Conservation (phyloP, 495 filamentous ascomycete genomes). For the Aspergillus sclerotioniger region DNA sequence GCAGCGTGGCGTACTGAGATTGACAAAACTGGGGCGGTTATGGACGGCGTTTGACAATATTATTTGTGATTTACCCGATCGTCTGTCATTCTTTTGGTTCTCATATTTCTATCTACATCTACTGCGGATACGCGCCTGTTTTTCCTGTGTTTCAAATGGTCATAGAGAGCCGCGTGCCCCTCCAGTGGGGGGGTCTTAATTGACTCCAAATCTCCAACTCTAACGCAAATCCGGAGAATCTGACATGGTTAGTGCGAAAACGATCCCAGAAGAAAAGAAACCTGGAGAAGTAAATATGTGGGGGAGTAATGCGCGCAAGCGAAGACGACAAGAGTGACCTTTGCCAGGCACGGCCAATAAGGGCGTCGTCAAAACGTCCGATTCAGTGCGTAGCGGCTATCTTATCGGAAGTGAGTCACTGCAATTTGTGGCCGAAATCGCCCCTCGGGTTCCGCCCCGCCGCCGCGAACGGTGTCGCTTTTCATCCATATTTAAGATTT, state of each 20-base stretch:
- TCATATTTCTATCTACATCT: constrained; percentile 3
- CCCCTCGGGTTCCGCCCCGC: constrained; percentile 37
- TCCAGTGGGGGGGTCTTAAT: not conserved
- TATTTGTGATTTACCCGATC: constrained; percentile 15
- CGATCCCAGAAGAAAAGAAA: too few relatives aligned
- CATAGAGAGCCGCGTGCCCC: too few relatives aligned
- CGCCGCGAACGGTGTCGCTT: constrained; percentile 23
- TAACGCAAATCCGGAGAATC: too few relatives aligned
- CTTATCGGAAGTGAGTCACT: constrained; percentile 48
- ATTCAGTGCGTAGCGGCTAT: constrained; percentile 24
- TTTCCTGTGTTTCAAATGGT: too few relatives aligned
- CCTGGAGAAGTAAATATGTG: not conserved
- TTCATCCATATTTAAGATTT: constrained; percentile 35
- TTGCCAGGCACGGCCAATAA: constrained; percentile 12
- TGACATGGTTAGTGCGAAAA: too few relatives aligned
- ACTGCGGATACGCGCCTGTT: not conserved
- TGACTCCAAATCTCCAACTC: not conserved
- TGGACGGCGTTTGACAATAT: constrained; percentile 16
- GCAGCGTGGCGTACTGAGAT: constrained; percentile 17
- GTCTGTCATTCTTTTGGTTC: constrained; percentile 6
- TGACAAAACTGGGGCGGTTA: constrained; percentile 7
- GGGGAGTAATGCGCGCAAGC: not conserved
- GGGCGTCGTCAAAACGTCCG: constrained; percentile 5
- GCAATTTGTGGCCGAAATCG: constrained; percentile 39
- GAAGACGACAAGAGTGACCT: not conserved